phyloP scores from a whole-genome alignment of 2,329 filamentous ascomycete species.

The Bimuria novae-zelandiae region DNA sequence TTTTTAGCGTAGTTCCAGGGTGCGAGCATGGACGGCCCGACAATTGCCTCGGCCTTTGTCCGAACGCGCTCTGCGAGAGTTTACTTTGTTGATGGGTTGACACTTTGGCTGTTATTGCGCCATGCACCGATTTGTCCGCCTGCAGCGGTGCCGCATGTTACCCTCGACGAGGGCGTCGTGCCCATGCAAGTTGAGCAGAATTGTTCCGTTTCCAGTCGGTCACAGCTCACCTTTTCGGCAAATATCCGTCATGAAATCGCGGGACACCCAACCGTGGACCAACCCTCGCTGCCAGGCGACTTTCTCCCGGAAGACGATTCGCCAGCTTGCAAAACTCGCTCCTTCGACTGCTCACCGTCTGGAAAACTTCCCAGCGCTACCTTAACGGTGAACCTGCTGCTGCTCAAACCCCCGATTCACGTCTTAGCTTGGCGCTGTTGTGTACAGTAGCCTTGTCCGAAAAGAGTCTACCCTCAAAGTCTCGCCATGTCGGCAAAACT shows the following conservation, averaged over 20 bases:
- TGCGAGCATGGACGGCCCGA: background rate
- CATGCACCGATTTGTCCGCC: background rate
- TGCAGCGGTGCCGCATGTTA: background rate
- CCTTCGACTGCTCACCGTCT: background rate
- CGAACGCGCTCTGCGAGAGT: background rate
- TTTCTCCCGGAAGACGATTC: background rate
- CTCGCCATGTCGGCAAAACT: background rate
- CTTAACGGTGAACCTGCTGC: background rate
- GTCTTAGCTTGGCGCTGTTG: background rate
- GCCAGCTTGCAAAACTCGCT: background rate
- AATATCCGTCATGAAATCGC: background rate
- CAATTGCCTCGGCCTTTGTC: background rate
- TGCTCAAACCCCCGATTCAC: background rate
- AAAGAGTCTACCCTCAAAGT: background rate
- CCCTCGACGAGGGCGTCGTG: background rate
- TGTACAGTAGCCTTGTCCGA: background rate
- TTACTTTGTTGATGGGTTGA: background rate
- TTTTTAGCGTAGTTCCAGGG: background rate
- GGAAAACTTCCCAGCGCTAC: background rate
- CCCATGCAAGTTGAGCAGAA: slow-evolving; percentile 1
- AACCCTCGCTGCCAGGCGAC: background rate
- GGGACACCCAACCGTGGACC: background rate
- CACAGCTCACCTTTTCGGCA: slow-evolving; percentile 4
- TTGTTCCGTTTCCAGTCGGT: slow-evolving; percentile 1
- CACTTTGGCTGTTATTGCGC: background rate